Base-by-base conservation (phyloP, 2,329 filamentous ascomycete genomes). In the Elsinoe batatas region DNA sequence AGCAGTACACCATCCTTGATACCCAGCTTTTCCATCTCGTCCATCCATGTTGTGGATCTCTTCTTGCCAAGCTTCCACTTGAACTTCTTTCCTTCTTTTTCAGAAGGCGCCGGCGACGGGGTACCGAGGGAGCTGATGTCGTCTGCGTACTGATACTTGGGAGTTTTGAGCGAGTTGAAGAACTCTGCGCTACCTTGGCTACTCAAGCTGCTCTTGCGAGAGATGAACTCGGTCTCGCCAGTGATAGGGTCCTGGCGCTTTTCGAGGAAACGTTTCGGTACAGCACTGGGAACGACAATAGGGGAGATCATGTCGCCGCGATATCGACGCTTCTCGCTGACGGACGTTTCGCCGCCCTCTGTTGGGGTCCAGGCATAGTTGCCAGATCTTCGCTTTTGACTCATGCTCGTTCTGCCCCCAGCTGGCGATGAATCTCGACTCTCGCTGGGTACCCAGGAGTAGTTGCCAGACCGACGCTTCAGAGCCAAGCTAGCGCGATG, bases 31-130 rank as follows among this genome's bases (percentile, higher is more conserved):
- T 71, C 68, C 18, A 73, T 61, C 56, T 68, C 65, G 13, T 72
- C 67, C 71, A 72, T 72, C 71, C 71, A 73, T 44, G 67, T 66
- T 13, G 65, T 66, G 42, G 66, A 66, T 59, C 67, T 70, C 49
- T 68, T 70, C 57, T 68, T 68, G 32, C 67, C 69, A 46, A 61
- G 22, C 22, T 62, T 56, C 62, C 63, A 67, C 61, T 63, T 64
- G 18, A 63, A 61, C 43, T 59, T 58, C 35, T 62, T 61, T 30
- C 58, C 57, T 56, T 61, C 62, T 7, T 62, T 60, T 40, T 60
- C 60, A 15, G 38, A 42, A 20, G 57, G 53, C 8, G 56, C 56
- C 15, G 56, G 46, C 26, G 56, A 51, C 42, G 60, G 38, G 58
- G 43, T 26, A 59, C 57, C 32, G 36, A 51, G 32, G 18, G 20